A percentile compares a stretch with the other conserved stretches of the same genome.
Conservation (phyloP, 192 early-diverging fungal genomes). For the Backusella tuberculispora region DNA sequence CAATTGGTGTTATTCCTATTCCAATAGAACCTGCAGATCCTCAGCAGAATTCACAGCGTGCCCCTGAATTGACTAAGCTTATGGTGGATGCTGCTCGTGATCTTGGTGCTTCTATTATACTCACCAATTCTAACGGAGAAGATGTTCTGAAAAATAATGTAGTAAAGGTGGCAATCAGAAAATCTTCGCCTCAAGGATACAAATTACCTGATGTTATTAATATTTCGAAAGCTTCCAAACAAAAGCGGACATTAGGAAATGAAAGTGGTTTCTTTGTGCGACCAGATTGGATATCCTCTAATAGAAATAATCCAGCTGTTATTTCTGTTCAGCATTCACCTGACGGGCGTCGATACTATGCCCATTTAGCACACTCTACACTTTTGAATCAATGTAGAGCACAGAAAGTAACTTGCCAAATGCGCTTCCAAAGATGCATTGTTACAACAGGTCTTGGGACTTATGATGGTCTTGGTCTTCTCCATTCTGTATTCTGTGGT, state of each 20-base stretch:
- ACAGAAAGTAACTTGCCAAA: constrained; percentile 64
- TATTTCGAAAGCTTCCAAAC: constrained; percentile 69
- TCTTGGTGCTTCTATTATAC: constrained; percentile 58
- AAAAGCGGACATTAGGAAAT: constrained; percentile 57
- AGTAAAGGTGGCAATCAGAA: constrained; percentile 50
- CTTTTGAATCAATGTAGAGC: constrained; percentile 63
- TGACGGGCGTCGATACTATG: constrained; percentile 51
- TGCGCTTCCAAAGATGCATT: constrained; percentile 51
- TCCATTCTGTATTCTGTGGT: constrained; percentile 37
- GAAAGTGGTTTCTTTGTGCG: constrained; percentile 59
- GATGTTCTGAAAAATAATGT: constrained; percentile 67
- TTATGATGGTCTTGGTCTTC: constrained; percentile 32
- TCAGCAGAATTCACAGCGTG: constrained; percentile 56
- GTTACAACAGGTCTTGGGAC: constrained; percentile 38
- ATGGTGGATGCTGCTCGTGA: constrained; percentile 66
- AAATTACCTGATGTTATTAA: constrained; percentile 65
- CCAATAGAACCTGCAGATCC: constrained; percentile 72
- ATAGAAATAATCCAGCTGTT: constrained; percentile 51
- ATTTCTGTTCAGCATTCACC: constrained; percentile 57
- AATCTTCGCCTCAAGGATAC: constrained; percentile 30
- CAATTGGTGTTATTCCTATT: constrained; percentile 75
- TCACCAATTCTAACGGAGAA: constrained; percentile 69
- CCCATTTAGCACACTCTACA: constrained; percentile 56
- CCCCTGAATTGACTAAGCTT: constrained; percentile 70
- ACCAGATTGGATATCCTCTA: constrained; percentile 54